phyloP scores from a whole-genome alignment of 176 grass and related monocot species.

The Alopecurus myosuroides region DNA sequence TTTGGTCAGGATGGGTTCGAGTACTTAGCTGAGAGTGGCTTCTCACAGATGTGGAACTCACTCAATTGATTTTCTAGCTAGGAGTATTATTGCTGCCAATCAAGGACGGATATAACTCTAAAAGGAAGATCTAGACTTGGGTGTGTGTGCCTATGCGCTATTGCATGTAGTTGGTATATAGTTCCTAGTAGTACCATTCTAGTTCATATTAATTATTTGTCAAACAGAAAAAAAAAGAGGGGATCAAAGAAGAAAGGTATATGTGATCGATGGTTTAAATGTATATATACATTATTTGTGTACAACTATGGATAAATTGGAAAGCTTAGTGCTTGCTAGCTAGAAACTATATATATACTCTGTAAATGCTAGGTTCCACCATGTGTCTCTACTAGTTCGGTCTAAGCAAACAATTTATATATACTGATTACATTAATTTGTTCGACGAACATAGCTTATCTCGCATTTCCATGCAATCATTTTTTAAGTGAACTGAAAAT shows the following conservation, averaged over 20 bases:
- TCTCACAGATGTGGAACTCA: constrained; percentile 74
- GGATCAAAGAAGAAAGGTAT: background rate
- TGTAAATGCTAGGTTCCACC: background rate
- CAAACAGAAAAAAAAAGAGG: background rate
- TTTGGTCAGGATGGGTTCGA: constrained; percentile 61
- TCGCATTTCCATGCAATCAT: background rate
- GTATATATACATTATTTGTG: constrained; percentile 41
- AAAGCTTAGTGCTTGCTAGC: background rate
- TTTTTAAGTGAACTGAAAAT: background rate
- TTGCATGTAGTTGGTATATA: constrained; percentile 39
- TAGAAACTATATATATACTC: background rate
- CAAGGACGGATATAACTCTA: constrained; percentile 8
- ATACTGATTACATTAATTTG: background rate
- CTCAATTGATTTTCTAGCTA: constrained; percentile 35
- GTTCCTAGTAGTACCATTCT: background rate
- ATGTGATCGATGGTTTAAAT: constrained; percentile 32
- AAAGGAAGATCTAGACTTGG: constrained; percentile 20
- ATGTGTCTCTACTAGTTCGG: background rate
- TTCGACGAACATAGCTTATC: background rate
- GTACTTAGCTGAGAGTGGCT: constrained; percentile 59
- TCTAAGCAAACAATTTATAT: background rate
- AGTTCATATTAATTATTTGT: constrained; percentile 30
- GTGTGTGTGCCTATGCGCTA: constrained; percentile 26
- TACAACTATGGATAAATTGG: constrained; percentile 14
- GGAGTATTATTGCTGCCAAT: constrained; percentile 7